phyloP scores from a whole-genome alignment of 495 filamentous ascomycete species.

The Amniculicola lignicola region DNA sequence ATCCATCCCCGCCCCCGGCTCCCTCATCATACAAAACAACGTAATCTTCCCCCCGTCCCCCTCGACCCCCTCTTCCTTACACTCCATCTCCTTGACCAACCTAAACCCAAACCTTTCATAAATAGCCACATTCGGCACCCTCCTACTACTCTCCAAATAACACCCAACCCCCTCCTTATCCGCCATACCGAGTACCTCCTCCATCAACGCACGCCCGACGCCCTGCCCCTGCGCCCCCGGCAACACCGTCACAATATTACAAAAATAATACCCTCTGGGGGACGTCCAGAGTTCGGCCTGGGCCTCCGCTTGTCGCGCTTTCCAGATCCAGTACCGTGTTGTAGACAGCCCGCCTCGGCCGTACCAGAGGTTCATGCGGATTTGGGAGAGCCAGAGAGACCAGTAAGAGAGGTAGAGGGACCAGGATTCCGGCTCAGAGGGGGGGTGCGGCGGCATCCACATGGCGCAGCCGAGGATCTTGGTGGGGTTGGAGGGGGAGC shows the following conservation, averaged over 20 bases:
- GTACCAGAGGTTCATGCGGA: conserved; percentile 60
- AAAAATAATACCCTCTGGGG: conserved; percentile 63
- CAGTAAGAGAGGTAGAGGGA: conserved; percentile 55
- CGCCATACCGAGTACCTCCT: conserved; percentile 55
- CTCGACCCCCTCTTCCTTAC: conserved; percentile 56
- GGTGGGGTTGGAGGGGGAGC: conserved; percentile 43
- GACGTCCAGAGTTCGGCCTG: conserved; percentile 59
- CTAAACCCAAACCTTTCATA: conserved; percentile 65
- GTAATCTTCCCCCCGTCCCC: conserved; percentile 46
- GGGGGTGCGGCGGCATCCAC: conserved; percentile 56
- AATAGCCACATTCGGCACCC: conserved; percentile 61
- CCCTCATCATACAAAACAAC: conserved; percentile 53
- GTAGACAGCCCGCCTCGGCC: conserved; percentile 63
- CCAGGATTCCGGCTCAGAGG: conserved; percentile 50
- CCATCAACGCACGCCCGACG: conserved; percentile 57
- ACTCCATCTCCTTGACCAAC: conserved; percentile 59
- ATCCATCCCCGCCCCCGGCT: conserved; percentile 37
- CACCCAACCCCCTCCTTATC: conserved; percentile 59
- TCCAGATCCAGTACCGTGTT: conserved; percentile 65
- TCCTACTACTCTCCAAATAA: conserved; percentile 64
- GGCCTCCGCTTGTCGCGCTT: conserved; percentile 54
- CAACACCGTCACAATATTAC: conserved; percentile 65
- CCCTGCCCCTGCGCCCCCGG: conserved; percentile 58
- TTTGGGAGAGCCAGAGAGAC: conserved; percentile 58
- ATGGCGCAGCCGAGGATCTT: conserved; percentile 60